Percentiles rank a stretch among this genome's conserved stretches.
These are phyloP conservation scores for Extremus antarcticus DNA, from an alignment of 495 filamentous ascomycete genomes.

Conservation along the genomic window DNA sequence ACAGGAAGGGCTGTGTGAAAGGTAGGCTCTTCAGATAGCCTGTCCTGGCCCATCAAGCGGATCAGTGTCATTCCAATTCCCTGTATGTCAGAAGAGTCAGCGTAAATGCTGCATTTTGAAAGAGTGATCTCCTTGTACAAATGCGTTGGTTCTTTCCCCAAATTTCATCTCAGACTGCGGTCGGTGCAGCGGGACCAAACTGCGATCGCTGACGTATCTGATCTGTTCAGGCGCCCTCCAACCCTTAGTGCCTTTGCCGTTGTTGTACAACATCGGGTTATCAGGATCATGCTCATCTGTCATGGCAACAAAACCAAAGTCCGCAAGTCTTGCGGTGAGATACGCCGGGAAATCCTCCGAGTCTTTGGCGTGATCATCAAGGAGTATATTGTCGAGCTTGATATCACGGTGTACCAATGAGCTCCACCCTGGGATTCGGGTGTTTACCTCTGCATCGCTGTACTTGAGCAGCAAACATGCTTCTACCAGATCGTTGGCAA, in stretches of 20 bases:
- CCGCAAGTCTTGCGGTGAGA: not conserved
- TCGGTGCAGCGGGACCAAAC: not conserved
- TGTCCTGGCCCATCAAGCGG: too few species aligned
- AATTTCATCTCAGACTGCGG: not conserved
- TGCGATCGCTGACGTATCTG: not conserved
- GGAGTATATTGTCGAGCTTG: slow-evolving; percentile 4
- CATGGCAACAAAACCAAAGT: slow-evolving; percentile 1
- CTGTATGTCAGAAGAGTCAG: too few species aligned
- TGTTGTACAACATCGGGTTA: not conserved
- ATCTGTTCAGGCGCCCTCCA: slow-evolving; percentile 4
- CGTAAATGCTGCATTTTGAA: too few species aligned
- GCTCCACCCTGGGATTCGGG: not conserved
- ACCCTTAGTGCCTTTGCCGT: not conserved
- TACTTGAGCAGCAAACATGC: not conserved
- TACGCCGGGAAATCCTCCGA: not conserved
- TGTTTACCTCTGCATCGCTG: not conserved
- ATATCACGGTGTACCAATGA: slow-evolving; percentile 3
- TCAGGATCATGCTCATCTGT: not conserved
- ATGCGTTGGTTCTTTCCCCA: not conserved
- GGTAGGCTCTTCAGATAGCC: not conserved
- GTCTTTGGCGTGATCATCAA: not conserved
- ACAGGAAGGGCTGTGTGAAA: too few species aligned
- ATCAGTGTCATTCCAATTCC: too few species aligned
- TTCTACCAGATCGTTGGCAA: not conserved
- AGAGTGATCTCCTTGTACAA: too few species aligned